These are phyloP conservation scores for Russula compacta DNA, from an alignment of 768 basidiomycete genomes.

Conservation along the genomic window DNA sequence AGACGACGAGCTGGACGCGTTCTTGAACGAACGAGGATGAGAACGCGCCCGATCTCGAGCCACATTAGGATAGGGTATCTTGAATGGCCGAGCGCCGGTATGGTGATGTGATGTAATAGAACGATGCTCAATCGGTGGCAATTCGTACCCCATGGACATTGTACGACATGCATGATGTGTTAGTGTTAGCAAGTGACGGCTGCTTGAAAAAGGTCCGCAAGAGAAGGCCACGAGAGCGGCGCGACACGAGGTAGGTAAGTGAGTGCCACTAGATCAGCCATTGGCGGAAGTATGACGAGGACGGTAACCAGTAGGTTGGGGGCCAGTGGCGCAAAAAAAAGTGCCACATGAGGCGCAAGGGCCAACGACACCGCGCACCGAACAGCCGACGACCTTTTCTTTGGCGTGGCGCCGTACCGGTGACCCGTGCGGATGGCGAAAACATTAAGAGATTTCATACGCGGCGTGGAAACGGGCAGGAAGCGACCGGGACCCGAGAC, in stretches of 20 bases:
- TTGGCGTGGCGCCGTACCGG: neutral
- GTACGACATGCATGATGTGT: neutral
- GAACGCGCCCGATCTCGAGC: neutral
- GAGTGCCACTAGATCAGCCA: neutral
- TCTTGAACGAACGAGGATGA: conserved; percentile 39
- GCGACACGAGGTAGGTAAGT: neutral
- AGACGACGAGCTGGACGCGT: conserved; percentile 77
- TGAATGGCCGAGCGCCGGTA: neutral
- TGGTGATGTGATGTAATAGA: conserved; percentile 3
- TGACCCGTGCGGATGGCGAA: neutral
- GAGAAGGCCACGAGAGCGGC: neutral
- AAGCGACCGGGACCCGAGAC: neutral
- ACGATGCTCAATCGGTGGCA: neutral
- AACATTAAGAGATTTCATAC: neutral
- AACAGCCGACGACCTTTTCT: neutral
- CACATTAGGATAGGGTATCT: neutral
- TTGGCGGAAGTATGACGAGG: neutral
- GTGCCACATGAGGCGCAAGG: neutral
- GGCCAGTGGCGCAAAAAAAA: neutral
- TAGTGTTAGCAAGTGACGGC: neutral
- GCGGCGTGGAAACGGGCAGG: neutral
- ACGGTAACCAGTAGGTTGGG: neutral
- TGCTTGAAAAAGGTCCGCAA: neutral
- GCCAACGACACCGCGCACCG: neutral
- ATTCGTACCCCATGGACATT: neutral